phyloP scores from a whole-genome alignment of 192 early-diverging fungal species.

The Rhizoclosmatium globosum region DNA sequence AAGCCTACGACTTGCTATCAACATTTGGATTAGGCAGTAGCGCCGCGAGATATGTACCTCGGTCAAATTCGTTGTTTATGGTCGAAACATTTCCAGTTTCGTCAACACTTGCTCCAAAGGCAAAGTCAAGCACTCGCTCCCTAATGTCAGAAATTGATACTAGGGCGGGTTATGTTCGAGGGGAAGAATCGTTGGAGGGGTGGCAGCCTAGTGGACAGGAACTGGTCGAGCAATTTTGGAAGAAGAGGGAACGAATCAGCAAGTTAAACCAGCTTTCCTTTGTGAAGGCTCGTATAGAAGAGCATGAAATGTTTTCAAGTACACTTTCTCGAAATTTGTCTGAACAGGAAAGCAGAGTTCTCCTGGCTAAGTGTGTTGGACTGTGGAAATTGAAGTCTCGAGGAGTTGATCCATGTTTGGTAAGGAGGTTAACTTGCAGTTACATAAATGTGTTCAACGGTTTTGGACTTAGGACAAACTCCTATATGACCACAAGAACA shows the following conservation, averaged over 20 bases:
- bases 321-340: background rate
- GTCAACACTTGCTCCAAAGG: slow-evolving; percentile 17
- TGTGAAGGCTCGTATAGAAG: slow-evolving; percentile 26
- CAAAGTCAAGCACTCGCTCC: background rate
- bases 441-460: background rate
- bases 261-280: slow-evolving; percentile 36
- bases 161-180: slow-evolving; percentile 42
- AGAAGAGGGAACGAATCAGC: background rate
- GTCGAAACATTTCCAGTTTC: slow-evolving; percentile 30
- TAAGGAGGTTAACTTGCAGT: background rate
- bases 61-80: slow-evolving; percentile 24
- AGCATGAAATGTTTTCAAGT: slow-evolving; percentile 26
- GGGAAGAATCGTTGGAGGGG: slow-evolving; percentile 43
- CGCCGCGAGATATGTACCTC: background rate
- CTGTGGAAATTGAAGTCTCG: slow-evolving; percentile 38
- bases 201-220: slow-evolving; percentile 43
- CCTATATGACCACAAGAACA: slow-evolving; percentile 15
- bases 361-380: slow-evolving; percentile 38
- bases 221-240: slow-evolving; percentile 38
- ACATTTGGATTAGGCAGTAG: slow-evolving; percentile 2
- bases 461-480: background rate
- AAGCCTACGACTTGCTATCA: slow-evolving; percentile 15
- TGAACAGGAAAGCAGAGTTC: slow-evolving; percentile 22
- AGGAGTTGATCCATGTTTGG: slow-evolving; percentile 20
- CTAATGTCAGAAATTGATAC: slow-evolving; percentile 32